These are phyloP conservation scores for Dioszegia hungarica DNA, from an alignment of 768 basidiomycete species.

Conservation along the genomic window DNA sequence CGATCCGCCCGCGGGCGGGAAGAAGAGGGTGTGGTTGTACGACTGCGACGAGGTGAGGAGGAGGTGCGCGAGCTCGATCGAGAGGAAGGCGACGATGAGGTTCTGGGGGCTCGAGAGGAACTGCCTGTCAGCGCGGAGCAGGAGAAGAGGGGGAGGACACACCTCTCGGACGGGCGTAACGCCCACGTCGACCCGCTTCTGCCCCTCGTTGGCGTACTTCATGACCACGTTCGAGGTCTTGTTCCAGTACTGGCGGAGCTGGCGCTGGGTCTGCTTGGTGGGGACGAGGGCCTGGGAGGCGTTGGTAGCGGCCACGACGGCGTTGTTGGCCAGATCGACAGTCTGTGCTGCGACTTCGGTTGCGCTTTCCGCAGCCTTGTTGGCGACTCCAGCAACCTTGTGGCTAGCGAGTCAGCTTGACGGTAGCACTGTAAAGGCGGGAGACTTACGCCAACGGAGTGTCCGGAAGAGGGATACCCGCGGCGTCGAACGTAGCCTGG, in stretches of 20 bases:
- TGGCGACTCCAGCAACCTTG: conserved; percentile 3
- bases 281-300: conserved; percentile 4
- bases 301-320: conserved; percentile 2
- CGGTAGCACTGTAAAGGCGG: neutral
- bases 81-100: conserved; percentile 26
- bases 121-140: conserved; percentile 13
- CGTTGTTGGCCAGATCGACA: conserved; percentile 1
- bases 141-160: neutral
- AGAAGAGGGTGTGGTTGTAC: conserved; percentile 40
- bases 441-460: conserved; percentile 27
- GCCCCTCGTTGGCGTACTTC: conserved; percentile 18
- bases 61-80: conserved; percentile 35
- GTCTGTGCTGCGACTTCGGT: neutral
- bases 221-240: conserved; percentile 10
- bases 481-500: conserved; percentile 25
- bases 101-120: conserved; percentile 32
- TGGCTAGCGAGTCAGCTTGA: neutral
- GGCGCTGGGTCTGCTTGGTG: conserved; percentile 4
- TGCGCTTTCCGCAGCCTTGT: conserved; percentile 1
- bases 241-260: neutral
- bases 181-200: conserved; percentile 22
- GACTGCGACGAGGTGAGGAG: conserved; percentile 35
- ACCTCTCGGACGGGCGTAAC: conserved; percentile 30
- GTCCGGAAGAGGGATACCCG: conserved; percentile 37
- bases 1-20: conserved; percentile 25